Percentiles rank a stretch among this genome's conserved stretches.
These are phyloP conservation scores for Otatea glauca DNA, from an alignment of 176 grass and related monocot species.

Conservation along the genomic window DNA sequence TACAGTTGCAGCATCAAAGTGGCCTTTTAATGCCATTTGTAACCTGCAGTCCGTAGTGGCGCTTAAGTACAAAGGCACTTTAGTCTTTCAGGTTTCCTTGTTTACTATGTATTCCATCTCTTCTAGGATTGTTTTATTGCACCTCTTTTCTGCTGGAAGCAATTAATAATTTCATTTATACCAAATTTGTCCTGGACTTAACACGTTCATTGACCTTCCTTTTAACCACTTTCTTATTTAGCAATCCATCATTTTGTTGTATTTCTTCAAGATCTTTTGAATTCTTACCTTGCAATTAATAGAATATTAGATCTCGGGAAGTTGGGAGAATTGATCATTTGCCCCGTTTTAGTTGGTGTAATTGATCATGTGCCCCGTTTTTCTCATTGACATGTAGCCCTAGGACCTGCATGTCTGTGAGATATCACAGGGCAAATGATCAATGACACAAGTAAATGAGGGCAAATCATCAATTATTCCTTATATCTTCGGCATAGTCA, in stretches of 20 bases:
- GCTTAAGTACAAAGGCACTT: not conserved
- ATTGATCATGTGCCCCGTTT: no score
- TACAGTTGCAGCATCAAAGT: slow-evolving; percentile 18
- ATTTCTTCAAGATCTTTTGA: not conserved
- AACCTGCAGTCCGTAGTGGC: not conserved
- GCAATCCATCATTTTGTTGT: not conserved
- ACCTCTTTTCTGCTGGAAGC: not conserved
- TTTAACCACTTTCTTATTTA: slow-evolving; percentile 3
- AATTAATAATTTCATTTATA: slow-evolving; percentile 37
- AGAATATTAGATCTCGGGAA: not conserved
- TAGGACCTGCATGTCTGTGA: no score
- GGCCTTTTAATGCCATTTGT: not conserved
- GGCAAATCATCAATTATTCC: no score
- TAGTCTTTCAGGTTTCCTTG: not conserved
- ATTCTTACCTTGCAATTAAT: slow-evolving; percentile 1
- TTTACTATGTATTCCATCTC: slow-evolving; percentile 28
- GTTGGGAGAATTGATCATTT: no score
- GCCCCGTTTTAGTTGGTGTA: no score
- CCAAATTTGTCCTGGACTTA: not conserved
- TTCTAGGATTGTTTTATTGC: slow-evolving; percentile 1
- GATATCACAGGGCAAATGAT: no score
- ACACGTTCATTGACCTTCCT: not conserved
- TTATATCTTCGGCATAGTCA: slow-evolving; percentile 10
- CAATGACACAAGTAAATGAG: no score
- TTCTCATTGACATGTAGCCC: no score